Base-by-base conservation (phyloP, 2,329 filamentous ascomycete genomes). In the Pseudopithomyces chartarum region DNA sequence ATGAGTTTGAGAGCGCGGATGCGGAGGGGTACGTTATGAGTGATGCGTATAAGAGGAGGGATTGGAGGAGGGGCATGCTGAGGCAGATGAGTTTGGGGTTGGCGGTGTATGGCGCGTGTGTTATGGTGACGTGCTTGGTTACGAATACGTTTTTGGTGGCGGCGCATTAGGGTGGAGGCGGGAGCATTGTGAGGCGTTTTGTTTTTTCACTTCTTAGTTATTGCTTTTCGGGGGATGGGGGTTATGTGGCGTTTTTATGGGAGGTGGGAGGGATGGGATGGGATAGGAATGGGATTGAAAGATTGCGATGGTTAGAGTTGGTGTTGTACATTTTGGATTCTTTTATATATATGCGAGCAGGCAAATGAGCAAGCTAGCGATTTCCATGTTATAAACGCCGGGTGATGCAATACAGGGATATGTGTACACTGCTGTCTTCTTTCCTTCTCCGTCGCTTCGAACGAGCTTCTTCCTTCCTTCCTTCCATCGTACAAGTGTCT, bases 71-170 rank as follows among this genome's bases (percentile, higher is more conserved):
- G 73, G 84, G 65, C 55, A 83, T 82, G 47, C 74, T 98, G 53
- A 84, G 95, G 56, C 89, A 87, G 68, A 76, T 91, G 60, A 88
- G 92, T 52, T 79, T 97, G 45, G 88, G 81, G 0, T 79, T 99
- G 57, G 89, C 90, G 7, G 81, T 92, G 8, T 99, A 99, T 71
- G 95, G 95, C 19, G 64, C 91, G 8, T 78, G 90, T 47, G 92
- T 99, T 52, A 98, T 99, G 95, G 79, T 91, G 26, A 88, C 94
- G 46, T 98, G 93, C 73, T 78, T 99, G 66, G 80, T 86, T 42
- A 92, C 92, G 71, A 98, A 98, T 73, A 87, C 90, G 13, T 90
- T 97, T 67, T 92, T 95, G 66, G 82, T 86, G 49, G 84, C 82
- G 54, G 82, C 83, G 55, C 86, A 90, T 78, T 91, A 36, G 64